Evolutionary conservation across 2,329 filamentous ascomycete species (phyloP), one percentile per base, ranked within the genome.

Genomic region (Leptographium procerum): DNA sequence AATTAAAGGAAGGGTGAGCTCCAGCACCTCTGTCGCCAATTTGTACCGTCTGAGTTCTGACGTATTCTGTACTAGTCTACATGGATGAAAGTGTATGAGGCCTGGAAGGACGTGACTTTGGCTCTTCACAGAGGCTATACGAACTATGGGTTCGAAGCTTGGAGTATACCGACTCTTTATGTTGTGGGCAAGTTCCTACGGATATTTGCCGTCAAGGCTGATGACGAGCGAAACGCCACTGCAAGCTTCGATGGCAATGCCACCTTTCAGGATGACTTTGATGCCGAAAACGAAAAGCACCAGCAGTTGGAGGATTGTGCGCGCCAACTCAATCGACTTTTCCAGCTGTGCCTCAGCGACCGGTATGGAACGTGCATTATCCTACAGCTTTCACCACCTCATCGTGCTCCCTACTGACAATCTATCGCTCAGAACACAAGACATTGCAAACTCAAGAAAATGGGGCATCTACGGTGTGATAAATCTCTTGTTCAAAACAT

Each of bases 381-480:
- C 22, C 29, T 7, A 5, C n/a, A 11, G 28, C 26, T 9, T 3
- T 22, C 8, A n/a, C 14, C 3, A 26, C 45, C 19, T 40, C 43
- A 14, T 16, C 22, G 24, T 1, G 36, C 14, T 13, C 26, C 16
- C 26, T 10, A 54, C 66, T 69, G 45, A 67, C 57, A 61, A 58
- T 57, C 66, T 92, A 89, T 19, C 6, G 19, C 1, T 7, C 22
- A 71, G 88, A 88, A 61, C 85, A 88, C 57, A 61, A 19, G 65
- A 64, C 16, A 76, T 96, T 51, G 85, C 91, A 67, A 88, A 95
- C 66, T 96, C 92, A 10, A 85, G 94, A 57, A 99, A 97, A 81
- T 99, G 94, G 94, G 95, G 90, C 8, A 88, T 96, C 53, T 99
- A 99, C 75, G 91, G 91, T 70, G 86, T 92, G 64, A 90, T 91